Percentiles rank a stretch among this genome's conserved stretches.
Evolutionary conservation across 2,329 filamentous ascomycete species (phyloP).

Genomic region (Fusarium subtropicale): DNA sequence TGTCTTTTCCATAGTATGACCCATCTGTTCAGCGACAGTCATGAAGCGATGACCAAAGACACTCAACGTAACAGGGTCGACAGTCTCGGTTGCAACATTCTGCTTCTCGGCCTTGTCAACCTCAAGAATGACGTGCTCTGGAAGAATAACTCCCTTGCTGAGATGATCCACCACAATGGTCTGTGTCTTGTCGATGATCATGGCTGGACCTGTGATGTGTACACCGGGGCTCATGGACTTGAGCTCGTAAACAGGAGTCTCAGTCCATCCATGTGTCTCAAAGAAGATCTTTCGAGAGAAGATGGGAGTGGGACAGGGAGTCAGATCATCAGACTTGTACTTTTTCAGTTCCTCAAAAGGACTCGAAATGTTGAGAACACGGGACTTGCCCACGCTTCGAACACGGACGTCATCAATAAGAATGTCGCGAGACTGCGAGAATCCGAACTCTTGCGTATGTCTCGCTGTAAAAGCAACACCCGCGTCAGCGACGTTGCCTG

Average conservation of each 20-base stretch:
- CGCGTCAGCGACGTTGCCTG: conserved; percentile 47
- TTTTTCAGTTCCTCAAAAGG: conserved; percentile 45
- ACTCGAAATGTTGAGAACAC: conserved; percentile 41
- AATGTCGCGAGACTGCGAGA: conserved; percentile 54
- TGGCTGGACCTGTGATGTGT: conserved; percentile 67
- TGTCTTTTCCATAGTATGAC: conserved; percentile 79
- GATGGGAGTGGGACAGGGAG: conserved; percentile 27
- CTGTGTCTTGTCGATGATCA: conserved; percentile 78
- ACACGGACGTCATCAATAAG: conserved; percentile 59
- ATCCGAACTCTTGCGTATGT: conserved; percentile 58
- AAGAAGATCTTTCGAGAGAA: conserved; percentile 45
- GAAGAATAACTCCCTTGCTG: conserved; percentile 50
- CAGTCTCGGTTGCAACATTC: conserved; percentile 52
- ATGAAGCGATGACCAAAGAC: conserved; percentile 85
- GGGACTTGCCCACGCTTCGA: conserved; percentile 51
- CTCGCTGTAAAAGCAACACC: conserved; percentile 48
- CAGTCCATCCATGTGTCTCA: conserved; percentile 44
- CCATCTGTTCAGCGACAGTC: conserved; percentile 86
- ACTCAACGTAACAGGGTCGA: conserved; percentile 78
- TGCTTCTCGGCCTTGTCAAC: conserved; percentile 38
- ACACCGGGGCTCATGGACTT: conserved; percentile 34
- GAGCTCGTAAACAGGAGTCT: conserved; percentile 46
- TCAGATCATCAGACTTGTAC: conserved; percentile 6
- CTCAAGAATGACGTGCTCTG: conserved; percentile 53
- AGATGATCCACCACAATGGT: conserved; percentile 75